Percentiles rank a stretch among this genome's conserved stretches.
Conservation (phyloP, 2,329 filamentous ascomycete genomes). For the Ceratocystis albifundus region DNA sequence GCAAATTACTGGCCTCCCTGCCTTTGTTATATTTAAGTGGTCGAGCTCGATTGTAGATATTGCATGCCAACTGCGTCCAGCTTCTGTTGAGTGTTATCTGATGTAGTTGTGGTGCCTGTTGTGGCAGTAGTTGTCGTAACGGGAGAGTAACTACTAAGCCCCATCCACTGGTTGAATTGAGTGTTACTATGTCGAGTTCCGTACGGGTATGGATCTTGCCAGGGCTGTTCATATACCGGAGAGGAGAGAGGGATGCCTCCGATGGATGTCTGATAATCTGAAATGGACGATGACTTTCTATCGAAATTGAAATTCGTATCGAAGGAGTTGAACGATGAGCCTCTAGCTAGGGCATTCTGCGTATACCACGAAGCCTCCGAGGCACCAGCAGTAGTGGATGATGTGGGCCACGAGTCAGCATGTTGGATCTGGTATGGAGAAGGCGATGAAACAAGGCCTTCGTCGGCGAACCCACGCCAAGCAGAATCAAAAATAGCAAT, state of each 20-base stretch:
- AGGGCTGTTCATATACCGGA: not conserved
- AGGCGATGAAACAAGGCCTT: not conserved
- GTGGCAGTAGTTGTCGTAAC: not conserved
- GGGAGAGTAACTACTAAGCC: not conserved
- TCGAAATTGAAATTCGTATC: not conserved
- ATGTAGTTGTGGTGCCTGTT: not conserved
- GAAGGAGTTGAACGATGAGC: not conserved
- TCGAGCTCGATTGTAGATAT: not conserved
- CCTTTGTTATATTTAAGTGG: too few relatives aligned
- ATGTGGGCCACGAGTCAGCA: not conserved
- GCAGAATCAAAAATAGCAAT: not conserved
- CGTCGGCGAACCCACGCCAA: not conserved
- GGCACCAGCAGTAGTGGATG: not conserved
- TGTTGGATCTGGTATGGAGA: not conserved
- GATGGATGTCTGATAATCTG: conserved; percentile 7
- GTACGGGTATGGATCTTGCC: not conserved
- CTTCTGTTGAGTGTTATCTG: not conserved
- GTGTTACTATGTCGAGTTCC: not conserved
- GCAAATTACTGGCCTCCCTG: too few relatives aligned
- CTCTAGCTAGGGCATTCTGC: not conserved
- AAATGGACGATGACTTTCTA: not conserved
- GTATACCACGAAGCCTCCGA: not conserved
- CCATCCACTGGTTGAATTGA: not conserved
- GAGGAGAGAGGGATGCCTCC: not conserved
- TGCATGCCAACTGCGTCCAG: not conserved